A percentile compares a stretch with the other conserved stretches of the same genome.
phyloP scores from a whole-genome alignment of 139 green algal species.

The Mesotaenium endlicherianum region DNA sequence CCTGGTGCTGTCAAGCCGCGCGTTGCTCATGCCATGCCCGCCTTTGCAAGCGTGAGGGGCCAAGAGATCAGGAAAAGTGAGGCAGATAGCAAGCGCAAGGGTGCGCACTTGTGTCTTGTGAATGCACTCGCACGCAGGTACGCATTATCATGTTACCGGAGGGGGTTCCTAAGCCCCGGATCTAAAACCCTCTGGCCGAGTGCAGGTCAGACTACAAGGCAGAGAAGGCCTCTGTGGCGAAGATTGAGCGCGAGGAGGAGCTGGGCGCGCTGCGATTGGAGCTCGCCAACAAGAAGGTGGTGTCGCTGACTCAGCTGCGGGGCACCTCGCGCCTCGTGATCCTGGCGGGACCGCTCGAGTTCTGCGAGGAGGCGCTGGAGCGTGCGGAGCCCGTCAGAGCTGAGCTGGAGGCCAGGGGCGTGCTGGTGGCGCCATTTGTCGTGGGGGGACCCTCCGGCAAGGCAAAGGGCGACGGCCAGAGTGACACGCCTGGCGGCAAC shows the following conservation, averaged over 20 bases:
- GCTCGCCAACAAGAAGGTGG: conserved; percentile 1
- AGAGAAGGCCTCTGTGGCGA: not conserved
- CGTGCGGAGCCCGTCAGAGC: conserved; percentile 12
- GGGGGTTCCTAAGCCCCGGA: too few species aligned
- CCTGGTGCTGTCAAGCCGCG: too few species aligned
- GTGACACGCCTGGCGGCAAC: too few species aligned
- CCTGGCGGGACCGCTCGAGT: conserved; percentile 22
- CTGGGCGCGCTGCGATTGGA: conserved; percentile 24
- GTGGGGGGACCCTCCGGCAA: conserved; percentile 10
- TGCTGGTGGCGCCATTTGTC: conserved; percentile 24
- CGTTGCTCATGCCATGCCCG: too few species aligned
- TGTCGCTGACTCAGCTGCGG: conserved; percentile 10
- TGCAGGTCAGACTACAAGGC: conserved; percentile 6
- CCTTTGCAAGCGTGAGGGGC: too few species aligned
- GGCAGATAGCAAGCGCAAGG: too few species aligned
- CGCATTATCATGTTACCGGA: too few species aligned
- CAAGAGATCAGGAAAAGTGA: too few species aligned
- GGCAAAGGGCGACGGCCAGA: too few species aligned
- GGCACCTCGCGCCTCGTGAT: conserved; percentile 31
- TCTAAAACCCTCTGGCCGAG: too few species aligned
- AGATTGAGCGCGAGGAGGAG: conserved; percentile 3
- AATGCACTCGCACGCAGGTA: too few species aligned
- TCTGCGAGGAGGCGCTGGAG: conserved; percentile 7
- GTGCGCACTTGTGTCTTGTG: too few species aligned
- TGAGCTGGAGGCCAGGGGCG: conserved; percentile 39